Evolutionary conservation across 1,284 basidiomycete species (phyloP), one percentile per base, ranked within the genome.

Genomic region (Xerocomus nothofagi): DNA sequence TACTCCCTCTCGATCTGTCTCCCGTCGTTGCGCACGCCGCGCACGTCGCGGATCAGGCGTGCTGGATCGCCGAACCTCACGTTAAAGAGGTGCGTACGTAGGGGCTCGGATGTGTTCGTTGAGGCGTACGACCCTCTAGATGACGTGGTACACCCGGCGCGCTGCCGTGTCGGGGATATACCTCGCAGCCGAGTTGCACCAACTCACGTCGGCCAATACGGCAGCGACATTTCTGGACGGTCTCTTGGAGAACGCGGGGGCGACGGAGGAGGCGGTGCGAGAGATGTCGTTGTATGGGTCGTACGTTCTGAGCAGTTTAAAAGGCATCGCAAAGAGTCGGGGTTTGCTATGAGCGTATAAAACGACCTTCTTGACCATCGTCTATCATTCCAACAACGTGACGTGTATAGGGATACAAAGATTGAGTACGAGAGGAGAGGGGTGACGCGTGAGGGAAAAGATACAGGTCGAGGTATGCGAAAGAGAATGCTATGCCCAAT

Each of bases 121-220:
- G 24, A 50, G 47, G 24, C 44, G n/a, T 38, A 42, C 27, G 33
- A n/a, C 7, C 11, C 5, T 20, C 29, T 29, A 88, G 86, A 69
- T 80, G 50, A 70, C 75, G 8, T 90, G 87, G 88, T 88, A 88
- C 63, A 70, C 80, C 6, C 78, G 73, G 32, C 73, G 88, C 29
- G 79, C 76, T 0, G 77, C 82, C 1, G 58, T 90, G 18, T 80
- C 83, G 9, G 73, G 78, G 1, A 72, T 86, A 15, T 91, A 91
- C 57, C 73, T 77, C 9, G 81, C 83, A 26, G 79, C 86, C 57
- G 88, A 91, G 66, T 69, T 91, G 10, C 88, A 90, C 58, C 88
- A 91, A 62, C 58, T 91, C 11, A 77, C 78, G 0, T 89, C 88
- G 1, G 85, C 88, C 5, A 58, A 69, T 17, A 87, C 86, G 1